Evolutionary conservation across 2,329 filamentous ascomycete genomes (phyloP), one percentile per base, ranked within the genome.

Genomic region (Coniella lustricola): DNA sequence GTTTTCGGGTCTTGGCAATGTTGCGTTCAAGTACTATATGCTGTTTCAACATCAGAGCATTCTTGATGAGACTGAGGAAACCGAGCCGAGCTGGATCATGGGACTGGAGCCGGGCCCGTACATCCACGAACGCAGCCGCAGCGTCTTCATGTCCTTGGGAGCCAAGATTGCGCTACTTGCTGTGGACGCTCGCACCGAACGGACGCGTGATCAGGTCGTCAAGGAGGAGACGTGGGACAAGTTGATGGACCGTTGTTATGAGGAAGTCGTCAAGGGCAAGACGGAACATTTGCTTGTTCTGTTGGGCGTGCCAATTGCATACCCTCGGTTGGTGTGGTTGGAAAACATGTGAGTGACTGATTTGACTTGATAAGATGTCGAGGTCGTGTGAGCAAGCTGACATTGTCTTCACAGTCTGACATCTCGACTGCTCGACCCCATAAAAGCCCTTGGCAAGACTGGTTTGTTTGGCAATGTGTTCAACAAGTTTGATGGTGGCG

Each of bases 21-120:
- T 97, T 43, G 91, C 91, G 0, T 97, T 93, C 77, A 98, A 98
- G 65, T 98, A 97, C 67, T 98, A 98, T 61, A 85, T 98, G 82
- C 77, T 98, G 8, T 98, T 98, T 70, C 93, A 98, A 65, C 93
- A 98, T 58, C 94, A 98, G 65, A 95, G 86, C 56, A 74, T 95
- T 3, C 70, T 81, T 1, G 79, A 84, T 39, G 93, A 98, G 68
- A 89, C 84, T 0, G 84, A 94, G 56, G 73, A 77, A 32, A 79
- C 86, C 3, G 94, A 98, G 64, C 88, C 91, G 2, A 96, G 89
- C 62, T 97, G 93, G 93, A 70, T 94, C 16, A 69, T 97, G 3
- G 93, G 93, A 5, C 71, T 77, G 20, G 73, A 77, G 31, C 87
- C 85, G 3, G 94, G 94, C 0, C 90, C 91, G 0, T 98, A 95